Base-by-base conservation (phyloP, 1,139 yeast genomes). In the Maudiozyma humilis region DNA sequence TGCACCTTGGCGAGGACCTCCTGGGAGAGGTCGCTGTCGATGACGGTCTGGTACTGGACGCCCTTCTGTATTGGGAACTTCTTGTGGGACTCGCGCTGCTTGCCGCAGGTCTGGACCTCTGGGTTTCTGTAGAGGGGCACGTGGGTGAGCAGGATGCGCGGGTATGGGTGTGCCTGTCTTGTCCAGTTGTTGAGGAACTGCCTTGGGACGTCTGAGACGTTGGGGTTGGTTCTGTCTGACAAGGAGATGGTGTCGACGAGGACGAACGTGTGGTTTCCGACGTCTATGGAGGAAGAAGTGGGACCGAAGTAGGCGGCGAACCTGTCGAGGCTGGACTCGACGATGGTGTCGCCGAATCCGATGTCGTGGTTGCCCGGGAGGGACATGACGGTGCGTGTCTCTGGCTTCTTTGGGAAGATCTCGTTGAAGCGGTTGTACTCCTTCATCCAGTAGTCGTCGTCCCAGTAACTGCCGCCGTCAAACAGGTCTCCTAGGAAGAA, bases 301-400 rank as follows among this genome's bases (percentile, higher is more conserved):
- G 70, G 79, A 2, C 98, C 98, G 62, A 87, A 89, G 57, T 72
- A 75, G 2, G 80, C 68, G 18, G 73, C 66, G 63, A 89, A 91
- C 51, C 97, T 69, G 27, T 76, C 66, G 41, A 74, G 62, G 25
- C 80, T 75, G 2, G 69, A 63, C 23, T 73, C 75, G 12, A 75
- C 69, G 6, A 76, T 71, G 1, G 80, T 76, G 46, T 79, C 75
- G 31, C 94, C 95, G 62, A 83, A 89, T 0, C 98, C 98, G 52
- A 91, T 86, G 61, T 91, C 98, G 61, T 91, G 98, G 58, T 91
- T 91, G 2, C 98, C 98, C 0, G 97, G 96, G 12, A 91, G 64
- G 1, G 81, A 75, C 55, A 74, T 70, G 51, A 77, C 67, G 3
- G 78, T 76, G 27, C 70, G 62, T 43, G 76, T 70, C 45, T 57